These are phyloP conservation scores for Physaria fendleri DNA, from an alignment of 345 rosid species.

Conservation along the genomic window DNA sequence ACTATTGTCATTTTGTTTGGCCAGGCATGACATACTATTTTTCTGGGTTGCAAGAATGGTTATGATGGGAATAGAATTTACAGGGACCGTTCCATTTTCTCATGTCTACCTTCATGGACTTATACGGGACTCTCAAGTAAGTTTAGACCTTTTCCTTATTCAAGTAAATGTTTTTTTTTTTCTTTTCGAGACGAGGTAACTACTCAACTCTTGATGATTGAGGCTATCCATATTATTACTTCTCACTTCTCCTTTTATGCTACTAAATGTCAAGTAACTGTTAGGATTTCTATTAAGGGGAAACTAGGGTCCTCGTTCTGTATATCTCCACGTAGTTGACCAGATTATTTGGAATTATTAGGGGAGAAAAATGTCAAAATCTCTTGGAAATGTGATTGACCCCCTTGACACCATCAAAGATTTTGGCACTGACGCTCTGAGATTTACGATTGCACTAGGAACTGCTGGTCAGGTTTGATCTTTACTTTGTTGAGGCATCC, in stretches of 20 bases:
- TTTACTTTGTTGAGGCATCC: slow-evolving; percentile 12
- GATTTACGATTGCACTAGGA: slow-evolving; percentile 86
- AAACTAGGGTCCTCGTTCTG: slow-evolving; percentile 1
- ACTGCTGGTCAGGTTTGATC: slow-evolving; percentile 94
- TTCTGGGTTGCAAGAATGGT: slow-evolving; percentile 99
- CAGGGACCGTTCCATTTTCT: slow-evolving; percentile 88
- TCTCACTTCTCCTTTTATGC: not conserved
- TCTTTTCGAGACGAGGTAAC: not conserved
- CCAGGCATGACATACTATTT: slow-evolving; percentile 97
- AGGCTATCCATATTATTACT: not conserved
- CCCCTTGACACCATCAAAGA: slow-evolving; percentile 92
- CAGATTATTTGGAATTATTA: slow-evolving; percentile 31
- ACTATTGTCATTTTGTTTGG: slow-evolving; percentile 31
- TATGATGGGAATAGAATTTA: slow-evolving; percentile 98
- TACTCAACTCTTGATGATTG: not conserved
- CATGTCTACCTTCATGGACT: slow-evolving; percentile 93
- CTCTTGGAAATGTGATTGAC: slow-evolving; percentile 86
- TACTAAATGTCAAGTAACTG: not conserved
- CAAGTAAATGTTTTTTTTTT: not conserved
- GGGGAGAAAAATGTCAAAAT: slow-evolving; percentile 97
- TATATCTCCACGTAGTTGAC: slow-evolving; percentile 1
- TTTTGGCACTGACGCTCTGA: slow-evolving; percentile 91
- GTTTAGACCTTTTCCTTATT: slow-evolving; percentile 7
- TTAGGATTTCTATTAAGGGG: not conserved
- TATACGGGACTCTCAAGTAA: slow-evolving; percentile 86